Evolutionary conservation across 306 rosid species (phyloP), one percentile per base, ranked within the genome.

Genomic region (Malus asiatica): DNA sequence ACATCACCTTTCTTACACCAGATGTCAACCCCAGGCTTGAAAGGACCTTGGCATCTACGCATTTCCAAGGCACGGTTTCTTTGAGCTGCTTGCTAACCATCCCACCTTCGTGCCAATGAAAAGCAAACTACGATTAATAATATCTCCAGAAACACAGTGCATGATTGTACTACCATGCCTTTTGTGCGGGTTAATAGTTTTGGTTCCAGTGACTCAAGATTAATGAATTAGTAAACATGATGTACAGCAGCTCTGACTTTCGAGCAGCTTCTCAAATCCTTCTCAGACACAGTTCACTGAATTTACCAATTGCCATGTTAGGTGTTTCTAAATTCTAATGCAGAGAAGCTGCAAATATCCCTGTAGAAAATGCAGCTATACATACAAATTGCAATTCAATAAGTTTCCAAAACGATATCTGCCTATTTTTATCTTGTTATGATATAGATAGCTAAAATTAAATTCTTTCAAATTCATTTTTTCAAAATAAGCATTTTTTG

Each of bases 1-100:
- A 23, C 19, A 12, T 73, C 84, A 91, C 98, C 97, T 94, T 94
- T 83, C 89, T 88, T 70, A 94, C 97, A 78, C 97, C 87, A 73
- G 97, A 83, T 6, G 97, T 94, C 83, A 94, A 83, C 72, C 98
- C 98, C 89, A 89, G 82, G 66, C 84, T 81, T 33, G 94, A 84
- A 77, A 94, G 91, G 44, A 27, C 85, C 71, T 86, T 38, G 52
- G 83, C 69, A 62, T 89, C 90, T 48, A 91, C 97, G 72, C 81
- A 94, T 83, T 91, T 94, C 91, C 93, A 88, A 45, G 76, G 77
- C 71, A 78, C 46, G 23, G 88, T 75, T 86, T 89, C 88, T 57
- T 80, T 74, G 18, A 76, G 86, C 61, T 72, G 82, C 76, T 84
- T 84, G 74, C 80, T 19, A 38, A 84, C 62, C 69, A 70, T 74